Evolutionary conservation across 139 green algal species (phyloP).

Genomic region (Volvox reticuliferus): DNA sequence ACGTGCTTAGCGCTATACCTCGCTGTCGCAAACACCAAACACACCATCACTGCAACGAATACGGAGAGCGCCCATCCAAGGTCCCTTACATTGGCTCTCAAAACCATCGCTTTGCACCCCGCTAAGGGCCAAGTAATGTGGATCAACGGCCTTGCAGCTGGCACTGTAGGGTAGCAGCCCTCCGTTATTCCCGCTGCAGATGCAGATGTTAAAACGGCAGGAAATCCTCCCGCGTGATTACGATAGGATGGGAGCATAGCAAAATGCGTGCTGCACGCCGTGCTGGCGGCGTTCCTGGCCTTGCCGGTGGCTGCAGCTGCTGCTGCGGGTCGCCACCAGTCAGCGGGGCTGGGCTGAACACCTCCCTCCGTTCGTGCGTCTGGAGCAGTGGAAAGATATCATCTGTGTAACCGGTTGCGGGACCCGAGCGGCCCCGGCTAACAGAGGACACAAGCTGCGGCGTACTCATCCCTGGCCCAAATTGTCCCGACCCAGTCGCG

Average conservation of each 20-base stretch:
- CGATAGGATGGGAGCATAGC: constrained; percentile 43
- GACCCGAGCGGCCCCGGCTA: not conserved
- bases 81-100: no score
- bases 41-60: no score
- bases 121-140: no score
- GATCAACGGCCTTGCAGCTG: no score
- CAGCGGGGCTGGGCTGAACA: not conserved
- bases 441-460: not conserved
- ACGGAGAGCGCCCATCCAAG: no score
- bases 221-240: constrained; percentile 47
- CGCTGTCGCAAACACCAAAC: no score
- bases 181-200: no score
- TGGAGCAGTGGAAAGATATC: not conserved
- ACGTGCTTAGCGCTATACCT: no score
- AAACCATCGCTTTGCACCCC: no score
- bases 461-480: not conserved
- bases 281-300: constrained; percentile 11
- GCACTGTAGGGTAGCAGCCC: no score
- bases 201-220: not conserved
- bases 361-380: not conserved
- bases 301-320: not conserved
- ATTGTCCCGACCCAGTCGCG: not conserved
- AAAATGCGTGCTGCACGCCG: constrained; percentile 37
- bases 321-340: not conserved
- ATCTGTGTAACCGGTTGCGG: not conserved